Evolutionary conservation across 1,284 basidiomycete genomes (phyloP).

Genomic region (Marasmius sp.): DNA sequence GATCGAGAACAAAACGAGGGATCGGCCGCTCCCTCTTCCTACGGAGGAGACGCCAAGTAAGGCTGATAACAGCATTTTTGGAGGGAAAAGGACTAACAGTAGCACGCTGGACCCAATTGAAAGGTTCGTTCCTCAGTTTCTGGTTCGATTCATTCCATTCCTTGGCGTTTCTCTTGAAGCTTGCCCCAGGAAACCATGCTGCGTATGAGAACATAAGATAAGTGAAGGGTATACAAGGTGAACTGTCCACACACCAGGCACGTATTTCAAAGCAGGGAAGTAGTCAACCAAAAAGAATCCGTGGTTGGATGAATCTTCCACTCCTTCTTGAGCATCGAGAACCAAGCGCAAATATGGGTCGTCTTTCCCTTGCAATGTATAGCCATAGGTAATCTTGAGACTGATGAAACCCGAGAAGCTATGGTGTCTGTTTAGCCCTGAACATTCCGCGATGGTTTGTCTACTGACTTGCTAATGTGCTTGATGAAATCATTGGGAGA

Average conservation of each 20-base stretch:
- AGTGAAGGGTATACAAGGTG: not conserved
- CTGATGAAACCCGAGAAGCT: not conserved
- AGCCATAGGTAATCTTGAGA: not conserved
- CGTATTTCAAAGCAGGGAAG: not conserved
- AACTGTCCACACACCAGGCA: not conserved
- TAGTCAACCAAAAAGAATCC: not conserved
- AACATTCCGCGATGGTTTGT: not conserved
- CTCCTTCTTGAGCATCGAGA: not conserved
- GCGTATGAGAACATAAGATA: not conserved
- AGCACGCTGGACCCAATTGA: not conserved
- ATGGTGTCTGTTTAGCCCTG: not conserved
- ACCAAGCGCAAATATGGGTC: not conserved
- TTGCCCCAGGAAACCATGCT: not conserved
- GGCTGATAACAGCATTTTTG: not conserved
- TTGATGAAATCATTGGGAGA: not conserved
- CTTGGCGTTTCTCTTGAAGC: not conserved
- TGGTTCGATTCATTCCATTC: not conserved
- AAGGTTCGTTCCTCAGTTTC: not conserved
- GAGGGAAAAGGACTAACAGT: not conserved
- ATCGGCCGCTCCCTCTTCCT: not conserved
- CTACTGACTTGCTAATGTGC: not conserved
- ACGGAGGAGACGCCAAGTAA: not conserved
- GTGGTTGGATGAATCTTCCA: not conserved
- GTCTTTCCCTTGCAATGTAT: not conserved
- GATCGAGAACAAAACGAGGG: not conserved